Base-by-base conservation (phyloP, 345 rosid species). In the Euphorbia lathyris region DNA sequence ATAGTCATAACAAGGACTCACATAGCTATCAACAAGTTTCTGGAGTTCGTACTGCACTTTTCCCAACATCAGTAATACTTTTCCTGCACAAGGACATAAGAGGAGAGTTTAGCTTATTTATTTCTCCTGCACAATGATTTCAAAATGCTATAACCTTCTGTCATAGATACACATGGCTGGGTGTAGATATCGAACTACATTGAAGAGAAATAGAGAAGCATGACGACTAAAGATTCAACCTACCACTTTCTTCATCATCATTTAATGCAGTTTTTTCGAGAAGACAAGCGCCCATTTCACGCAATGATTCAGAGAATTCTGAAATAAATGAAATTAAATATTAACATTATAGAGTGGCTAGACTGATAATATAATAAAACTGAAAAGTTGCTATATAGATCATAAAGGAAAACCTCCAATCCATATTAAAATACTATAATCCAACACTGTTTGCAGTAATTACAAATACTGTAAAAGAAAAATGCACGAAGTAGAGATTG, bases 271-370 rank as follows among this genome's bases (percentile, higher is more conserved):
- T 90, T 83, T 84, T 88, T 81, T 87, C 92, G 20, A 96, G 91
- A 56, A 96, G 87, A 84, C 93, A 92, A 55, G 86, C 75, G 73
- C 99, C 98, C 97, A 96, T 83, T 82, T 96, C 98, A 68, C 74
- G 91, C 79, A 92, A 73, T 13, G 99, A 89, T 70, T 90, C 98
- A 2, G 99, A 92, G 82, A 96, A 92, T 82, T 96, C 98, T 96
- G 86, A 40, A 61, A 43, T 1, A 30, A 63, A 62, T 1, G 23
- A 9, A 50, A 5, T 1, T 0, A 16, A 6, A 36, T 65, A 57
- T 55, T 56, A 56, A 19, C 50, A 29, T 26, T 27, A 13, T 30
- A 65, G 3, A 72, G 65, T 42, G 16, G 51, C 69, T 4, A 42
- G 1, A 42, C 20, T 13, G 27, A 45, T 53, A 70, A 78, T 69